These are phyloP conservation scores for Talaromyces marneffei DNA, from an alignment of 2,329 filamentous ascomycete genomes.

Conservation along the genomic window DNA sequence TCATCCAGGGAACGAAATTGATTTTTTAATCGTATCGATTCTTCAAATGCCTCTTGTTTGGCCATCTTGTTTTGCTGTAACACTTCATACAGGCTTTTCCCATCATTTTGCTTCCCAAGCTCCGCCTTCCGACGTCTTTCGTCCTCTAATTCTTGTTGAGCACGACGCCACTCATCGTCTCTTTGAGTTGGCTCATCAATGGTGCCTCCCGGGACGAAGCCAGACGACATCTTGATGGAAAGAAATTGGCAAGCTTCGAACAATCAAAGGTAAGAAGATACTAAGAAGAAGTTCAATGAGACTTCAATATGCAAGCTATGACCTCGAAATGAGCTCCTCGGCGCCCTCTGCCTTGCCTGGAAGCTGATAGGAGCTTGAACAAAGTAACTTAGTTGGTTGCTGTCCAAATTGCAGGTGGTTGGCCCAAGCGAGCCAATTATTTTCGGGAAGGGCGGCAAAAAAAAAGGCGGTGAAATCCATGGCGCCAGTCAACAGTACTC, in stretches of 20 bases:
- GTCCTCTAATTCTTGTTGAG: slow-evolving; percentile 42
- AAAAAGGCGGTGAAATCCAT: slow-evolving; percentile 15
- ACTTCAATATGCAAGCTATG: too few relatives aligned
- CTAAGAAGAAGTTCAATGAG: too few relatives aligned
- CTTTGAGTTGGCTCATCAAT: slow-evolving; percentile 34
- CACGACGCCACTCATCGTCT: slow-evolving; percentile 41
- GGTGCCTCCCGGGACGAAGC: slow-evolving; percentile 42
- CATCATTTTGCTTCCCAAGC: slow-evolving; percentile 48
- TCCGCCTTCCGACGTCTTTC: slow-evolving; percentile 42
- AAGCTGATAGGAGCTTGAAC: neutral
- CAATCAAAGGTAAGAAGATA: neutral
- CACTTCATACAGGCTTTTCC: slow-evolving; percentile 46
- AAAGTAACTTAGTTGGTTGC: neutral
- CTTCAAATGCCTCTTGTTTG: slow-evolving; percentile 50
- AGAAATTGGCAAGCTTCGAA: neutral
- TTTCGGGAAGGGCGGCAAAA: slow-evolving; percentile 12
- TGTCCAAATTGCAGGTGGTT: neutral
- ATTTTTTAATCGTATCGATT: slow-evolving; percentile 46
- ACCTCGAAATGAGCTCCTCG: neutral
- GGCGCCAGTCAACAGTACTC: too few relatives aligned
- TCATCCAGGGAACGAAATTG: slow-evolving; percentile 49
- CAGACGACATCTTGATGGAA: slow-evolving; percentile 37
- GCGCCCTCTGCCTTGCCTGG: neutral
- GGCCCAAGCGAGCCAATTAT: slow-evolving; percentile 8
- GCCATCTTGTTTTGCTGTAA: slow-evolving; percentile 47